phyloP scores from a whole-genome alignment of 2,329 filamentous ascomycete genomes.

The Mycosphaerella sp. region DNA sequence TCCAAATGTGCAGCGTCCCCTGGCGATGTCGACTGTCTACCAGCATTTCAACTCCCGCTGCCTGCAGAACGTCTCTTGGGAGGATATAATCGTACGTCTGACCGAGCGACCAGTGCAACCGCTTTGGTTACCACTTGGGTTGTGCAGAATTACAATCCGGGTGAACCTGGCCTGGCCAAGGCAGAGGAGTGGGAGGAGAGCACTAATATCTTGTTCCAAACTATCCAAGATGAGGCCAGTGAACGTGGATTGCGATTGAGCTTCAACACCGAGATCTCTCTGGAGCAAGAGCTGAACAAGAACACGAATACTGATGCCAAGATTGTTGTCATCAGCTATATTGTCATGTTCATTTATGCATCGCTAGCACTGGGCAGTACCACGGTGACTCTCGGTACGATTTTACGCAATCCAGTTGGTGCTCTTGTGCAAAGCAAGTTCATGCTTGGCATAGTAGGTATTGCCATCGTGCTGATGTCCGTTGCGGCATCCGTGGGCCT shows the following conservation, averaged over 20 bases:
- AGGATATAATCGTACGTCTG: constrained; percentile 59
- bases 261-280: constrained; percentile 90
- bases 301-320: constrained; percentile 97
- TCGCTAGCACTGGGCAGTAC: constrained; percentile 88
- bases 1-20: constrained; percentile 70
- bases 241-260: constrained; percentile 77
- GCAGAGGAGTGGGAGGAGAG: constrained; percentile 88
- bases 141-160: constrained; percentile 76
- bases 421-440: constrained; percentile 95
- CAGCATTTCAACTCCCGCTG: constrained; percentile 82
- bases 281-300: constrained; percentile 95
- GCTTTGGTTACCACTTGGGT: constrained; percentile 94
- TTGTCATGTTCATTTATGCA: constrained; percentile 98
- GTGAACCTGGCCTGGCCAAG: constrained; percentile 59
- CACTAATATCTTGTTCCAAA: constrained; percentile 65
- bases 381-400: constrained; percentile 66
- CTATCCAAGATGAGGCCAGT: constrained; percentile 72
- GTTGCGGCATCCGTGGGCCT: constrained; percentile 91
- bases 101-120: constrained; percentile 59
- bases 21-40: constrained; percentile 55
- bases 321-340: constrained; percentile 92
- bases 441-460: constrained; percentile 86
- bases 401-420: constrained; percentile 75
- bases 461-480: constrained; percentile 94
- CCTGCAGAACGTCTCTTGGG: constrained; percentile 81